phyloP scores from a whole-genome alignment of 148 eudicot species.

The Vaccinium vitisidaea region DNA sequence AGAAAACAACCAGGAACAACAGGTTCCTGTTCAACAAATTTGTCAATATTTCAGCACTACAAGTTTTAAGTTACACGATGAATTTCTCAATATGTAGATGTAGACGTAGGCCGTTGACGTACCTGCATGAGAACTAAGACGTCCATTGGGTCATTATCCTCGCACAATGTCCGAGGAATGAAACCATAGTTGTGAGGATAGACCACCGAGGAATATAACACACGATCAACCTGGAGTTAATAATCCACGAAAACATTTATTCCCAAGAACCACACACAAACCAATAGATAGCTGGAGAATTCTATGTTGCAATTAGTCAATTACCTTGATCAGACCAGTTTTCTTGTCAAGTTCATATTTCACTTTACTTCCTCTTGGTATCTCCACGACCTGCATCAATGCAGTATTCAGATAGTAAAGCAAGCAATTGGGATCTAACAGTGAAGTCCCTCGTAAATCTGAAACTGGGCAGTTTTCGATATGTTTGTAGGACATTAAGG shows the following conservation, averaged over 20 bases:
- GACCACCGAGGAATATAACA: conserved; percentile 81
- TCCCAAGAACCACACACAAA: background rate
- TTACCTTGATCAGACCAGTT: conserved; percentile 85
- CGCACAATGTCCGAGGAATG: conserved; percentile 83
- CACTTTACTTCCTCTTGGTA: conserved; percentile 85
- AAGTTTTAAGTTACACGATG: no score
- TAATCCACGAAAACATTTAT: background rate
- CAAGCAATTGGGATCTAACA: background rate
- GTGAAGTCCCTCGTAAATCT: background rate
- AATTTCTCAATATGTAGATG: no score
- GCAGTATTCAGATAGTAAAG: background rate
- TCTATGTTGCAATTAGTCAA: background rate
- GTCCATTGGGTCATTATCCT: conserved; percentile 84
- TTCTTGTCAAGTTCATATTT: conserved; percentile 94
- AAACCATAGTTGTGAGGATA: conserved; percentile 92
- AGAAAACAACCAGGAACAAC: conserved; percentile 85
- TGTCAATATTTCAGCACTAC: background rate
- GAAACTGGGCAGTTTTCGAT: background rate
- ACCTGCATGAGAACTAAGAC: conserved; percentile 93
- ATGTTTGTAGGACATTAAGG: background rate
- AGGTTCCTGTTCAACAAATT: conserved; percentile 52
- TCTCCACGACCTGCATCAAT: conserved; percentile 67
- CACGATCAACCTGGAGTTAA: conserved; percentile 63
- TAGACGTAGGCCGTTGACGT: background rate
- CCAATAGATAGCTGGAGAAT: background rate